These are phyloP conservation scores for Ceratobasidium sp. DNA, from an alignment of 1,284 basidiomycete genomes.

Conservation along the genomic window DNA sequence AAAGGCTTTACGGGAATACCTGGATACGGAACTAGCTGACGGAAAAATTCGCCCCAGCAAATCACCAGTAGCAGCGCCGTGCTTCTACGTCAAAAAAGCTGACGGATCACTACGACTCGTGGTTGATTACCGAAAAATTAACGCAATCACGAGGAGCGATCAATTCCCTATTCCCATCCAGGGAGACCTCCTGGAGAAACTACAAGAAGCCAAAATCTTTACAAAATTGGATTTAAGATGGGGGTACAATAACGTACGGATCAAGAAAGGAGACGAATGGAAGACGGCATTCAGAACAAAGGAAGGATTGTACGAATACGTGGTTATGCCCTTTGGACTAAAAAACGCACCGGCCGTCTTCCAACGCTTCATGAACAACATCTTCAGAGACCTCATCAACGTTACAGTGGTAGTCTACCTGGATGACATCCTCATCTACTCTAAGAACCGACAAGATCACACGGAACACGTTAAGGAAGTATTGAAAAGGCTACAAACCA, in stretches of 20 bases:
- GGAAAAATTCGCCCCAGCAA: constrained; percentile 19
- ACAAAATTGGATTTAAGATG: constrained; percentile 51
- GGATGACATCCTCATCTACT: constrained; percentile 40
- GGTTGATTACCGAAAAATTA: constrained; percentile 60
- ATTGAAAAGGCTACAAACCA: constrained; percentile 55
- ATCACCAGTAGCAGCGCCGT: neutral
- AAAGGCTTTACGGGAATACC: neutral
- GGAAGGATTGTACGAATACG: constrained; percentile 56
- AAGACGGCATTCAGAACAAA: constrained; percentile 56
- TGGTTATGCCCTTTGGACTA: constrained; percentile 58
- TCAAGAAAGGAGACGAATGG: constrained; percentile 50
- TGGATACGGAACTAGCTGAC: constrained; percentile 14
- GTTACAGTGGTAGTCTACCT: constrained; percentile 43
- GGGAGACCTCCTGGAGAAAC: constrained; percentile 48
- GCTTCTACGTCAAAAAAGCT: constrained; percentile 50
- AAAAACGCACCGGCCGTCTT: constrained; percentile 56
- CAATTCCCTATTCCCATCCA: constrained; percentile 48
- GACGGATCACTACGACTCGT: constrained; percentile 56
- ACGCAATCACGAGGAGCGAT: constrained; percentile 51
- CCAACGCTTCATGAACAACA: too few species aligned
- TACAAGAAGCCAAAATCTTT: constrained; percentile 48
- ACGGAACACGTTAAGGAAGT: constrained; percentile 52
- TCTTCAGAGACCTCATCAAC: constrained; percentile 50
- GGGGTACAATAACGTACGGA: constrained; percentile 51
- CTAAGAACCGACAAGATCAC: constrained; percentile 47